Evolutionary conservation across 78 protist species (phyloP).

Genomic region (Chrysochromulina parva): DNA sequence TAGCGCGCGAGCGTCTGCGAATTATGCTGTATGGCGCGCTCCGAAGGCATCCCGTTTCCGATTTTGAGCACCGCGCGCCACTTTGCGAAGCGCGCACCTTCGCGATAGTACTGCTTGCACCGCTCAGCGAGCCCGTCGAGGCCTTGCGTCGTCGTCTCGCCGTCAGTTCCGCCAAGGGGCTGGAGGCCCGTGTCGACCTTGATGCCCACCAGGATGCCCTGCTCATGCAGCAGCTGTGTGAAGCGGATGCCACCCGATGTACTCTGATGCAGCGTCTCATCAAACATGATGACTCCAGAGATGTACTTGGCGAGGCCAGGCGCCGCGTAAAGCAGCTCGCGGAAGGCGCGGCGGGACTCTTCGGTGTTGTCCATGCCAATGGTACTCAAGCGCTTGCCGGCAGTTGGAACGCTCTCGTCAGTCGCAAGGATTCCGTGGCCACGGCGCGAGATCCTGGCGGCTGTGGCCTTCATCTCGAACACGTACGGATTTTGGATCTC

Average conservation of each 20-base stretch:
- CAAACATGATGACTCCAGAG: conserved; percentile 88
- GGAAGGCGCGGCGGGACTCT: conserved; percentile 86
- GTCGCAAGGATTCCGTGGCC: conserved; percentile 95
- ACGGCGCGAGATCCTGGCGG: conserved; percentile 56
- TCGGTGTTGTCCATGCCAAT: conserved; percentile 86
- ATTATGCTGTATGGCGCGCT: conserved; percentile 72
- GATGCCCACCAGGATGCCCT: conserved; percentile 84
- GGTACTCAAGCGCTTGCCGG: conserved; percentile 87
- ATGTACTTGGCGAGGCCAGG: conserved; percentile 69
- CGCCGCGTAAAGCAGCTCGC: conserved; percentile 84
- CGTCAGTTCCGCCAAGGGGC: conserved; percentile 62
- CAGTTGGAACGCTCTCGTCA: conserved; percentile 87
- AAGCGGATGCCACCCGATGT: conserved; percentile 74
- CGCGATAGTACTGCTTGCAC: conserved; percentile 76
- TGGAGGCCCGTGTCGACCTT: conserved; percentile 83
- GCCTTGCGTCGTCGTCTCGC: conserved; percentile 88
- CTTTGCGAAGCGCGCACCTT: conserved; percentile 96
- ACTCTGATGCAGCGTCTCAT: conserved; percentile 88
- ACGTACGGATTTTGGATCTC: not conserved
- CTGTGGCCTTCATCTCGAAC: not conserved
- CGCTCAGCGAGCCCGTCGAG: conserved; percentile 83
- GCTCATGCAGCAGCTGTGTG: conserved; percentile 58
- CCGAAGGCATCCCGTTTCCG: conserved; percentile 64
- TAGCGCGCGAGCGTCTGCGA: conserved; percentile 89
- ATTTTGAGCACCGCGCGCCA: conserved; percentile 85